A percentile compares a stretch with the other conserved stretches of the same genome.
phyloP scores from a whole-genome alignment of 176 grass and related monocot species.

The Aegilops speltoides region DNA sequence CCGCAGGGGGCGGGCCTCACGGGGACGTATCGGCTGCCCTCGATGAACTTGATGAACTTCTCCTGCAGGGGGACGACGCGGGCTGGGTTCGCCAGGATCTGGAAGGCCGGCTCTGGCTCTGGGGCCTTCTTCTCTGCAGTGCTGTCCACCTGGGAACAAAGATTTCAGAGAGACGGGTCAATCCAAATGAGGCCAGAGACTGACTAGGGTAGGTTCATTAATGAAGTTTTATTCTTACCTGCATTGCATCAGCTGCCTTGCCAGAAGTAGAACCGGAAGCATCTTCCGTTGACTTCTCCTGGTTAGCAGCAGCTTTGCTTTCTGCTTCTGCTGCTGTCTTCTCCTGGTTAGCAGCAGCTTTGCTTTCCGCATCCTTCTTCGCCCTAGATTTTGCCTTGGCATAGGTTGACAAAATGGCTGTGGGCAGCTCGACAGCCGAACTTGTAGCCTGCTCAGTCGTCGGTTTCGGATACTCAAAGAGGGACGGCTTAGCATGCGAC shows the following conservation, averaged over 20 bases:
- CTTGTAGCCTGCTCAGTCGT: slow-evolving; percentile 68
- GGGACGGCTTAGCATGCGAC: slow-evolving; percentile 84
- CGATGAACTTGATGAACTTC: slow-evolving; percentile 92
- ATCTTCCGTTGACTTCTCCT: slow-evolving; percentile 63
- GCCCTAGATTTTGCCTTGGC: slow-evolving; percentile 93
- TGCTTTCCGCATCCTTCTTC: slow-evolving; percentile 93
- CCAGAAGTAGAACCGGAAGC: slow-evolving; percentile 42
- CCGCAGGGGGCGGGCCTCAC: slow-evolving; percentile 84
- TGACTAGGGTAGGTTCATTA: neutral
- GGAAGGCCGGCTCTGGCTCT: slow-evolving; percentile 74
- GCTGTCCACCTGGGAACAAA: slow-evolving; percentile 68
- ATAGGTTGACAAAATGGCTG: slow-evolving; percentile 93
- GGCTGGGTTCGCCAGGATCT: slow-evolving; percentile 80
- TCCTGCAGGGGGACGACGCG: slow-evolving; percentile 88
- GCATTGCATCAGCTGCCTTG: slow-evolving; percentile 70
- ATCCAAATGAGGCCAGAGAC: neutral
- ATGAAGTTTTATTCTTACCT: slow-evolving; percentile 41
- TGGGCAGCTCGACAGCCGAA: slow-evolving; percentile 67
- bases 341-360: slow-evolving; percentile 28
- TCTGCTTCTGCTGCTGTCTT: neutral
- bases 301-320: neutral
- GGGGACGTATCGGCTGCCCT: slow-evolving; percentile 76
- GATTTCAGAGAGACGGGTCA: neutral
- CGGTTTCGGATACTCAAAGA: slow-evolving; percentile 85
- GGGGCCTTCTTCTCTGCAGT: slow-evolving; percentile 62